Conservation (phyloP, 106 monocot species). For the Dioscorea zingiberensis region DNA sequence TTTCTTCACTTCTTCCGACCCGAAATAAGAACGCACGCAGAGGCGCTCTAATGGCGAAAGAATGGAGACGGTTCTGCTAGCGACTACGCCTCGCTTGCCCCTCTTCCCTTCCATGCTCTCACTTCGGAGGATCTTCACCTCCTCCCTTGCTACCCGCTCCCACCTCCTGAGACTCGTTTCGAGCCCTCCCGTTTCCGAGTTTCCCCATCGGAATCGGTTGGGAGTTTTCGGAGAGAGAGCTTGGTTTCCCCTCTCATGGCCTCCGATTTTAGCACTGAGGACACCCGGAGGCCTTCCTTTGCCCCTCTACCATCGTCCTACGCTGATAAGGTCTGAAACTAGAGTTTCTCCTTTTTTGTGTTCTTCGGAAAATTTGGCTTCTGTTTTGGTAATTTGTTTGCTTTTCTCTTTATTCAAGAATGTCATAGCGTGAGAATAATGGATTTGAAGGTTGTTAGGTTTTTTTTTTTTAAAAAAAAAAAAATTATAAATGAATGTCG, state of each 20-base stretch:
- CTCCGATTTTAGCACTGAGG: conserved; percentile 4
- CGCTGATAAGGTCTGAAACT: conserved; percentile 22
- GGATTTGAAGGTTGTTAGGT: background rate
- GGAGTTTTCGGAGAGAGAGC: background rate
- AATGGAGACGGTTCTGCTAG: background rate
- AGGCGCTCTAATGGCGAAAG: background rate
- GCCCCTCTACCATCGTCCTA: conserved; percentile 8
- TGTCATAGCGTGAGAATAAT: background rate
- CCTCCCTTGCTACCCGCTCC: conserved; percentile 19
- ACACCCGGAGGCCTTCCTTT: background rate
- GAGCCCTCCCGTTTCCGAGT: background rate
- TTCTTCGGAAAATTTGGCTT: background rate
- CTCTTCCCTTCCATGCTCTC: conserved; percentile 12
- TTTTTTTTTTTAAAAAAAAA: too few species aligned
- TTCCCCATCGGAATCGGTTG: background rate
- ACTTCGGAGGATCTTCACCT: conserved; percentile 19
- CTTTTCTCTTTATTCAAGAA: background rate
- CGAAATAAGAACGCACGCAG: background rate
- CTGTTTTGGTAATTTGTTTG: background rate
- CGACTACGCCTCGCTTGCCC: background rate
- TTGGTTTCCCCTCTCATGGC: conserved; percentile 11
- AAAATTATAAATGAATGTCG: too few species aligned
- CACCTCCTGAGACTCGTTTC: background rate
- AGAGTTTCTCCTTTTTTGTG: background rate
- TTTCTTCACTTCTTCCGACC: background rate